phyloP scores from a whole-genome alignment of 2,329 filamentous ascomycete genomes.

The Aspergillus clavatus region DNA sequence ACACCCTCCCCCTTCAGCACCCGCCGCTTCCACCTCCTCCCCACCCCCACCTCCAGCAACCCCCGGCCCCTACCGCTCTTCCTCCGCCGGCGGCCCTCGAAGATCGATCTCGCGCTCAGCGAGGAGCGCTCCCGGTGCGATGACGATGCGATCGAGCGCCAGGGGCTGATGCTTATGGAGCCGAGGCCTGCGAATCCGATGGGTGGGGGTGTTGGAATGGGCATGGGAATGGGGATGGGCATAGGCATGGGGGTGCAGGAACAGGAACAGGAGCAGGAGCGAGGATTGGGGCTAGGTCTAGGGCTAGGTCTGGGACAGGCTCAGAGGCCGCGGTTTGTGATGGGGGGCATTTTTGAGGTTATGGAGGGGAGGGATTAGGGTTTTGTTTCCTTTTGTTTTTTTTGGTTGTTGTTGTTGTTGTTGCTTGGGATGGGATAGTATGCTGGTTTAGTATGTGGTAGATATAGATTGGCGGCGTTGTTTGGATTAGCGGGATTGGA shows the following conservation, averaged over 20 bases:
- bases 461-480: too few relatives aligned
- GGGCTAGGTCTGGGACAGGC: too few relatives aligned
- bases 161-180: conserved; percentile 42
- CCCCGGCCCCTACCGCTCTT: conserved; percentile 26
- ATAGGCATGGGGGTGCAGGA: neutral
- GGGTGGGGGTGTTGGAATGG: conserved; percentile 22
- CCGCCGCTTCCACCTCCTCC: conserved; percentile 20
- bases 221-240: conserved; percentile 11
- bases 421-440: neutral
- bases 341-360: conserved; percentile 46
- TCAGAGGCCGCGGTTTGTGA: conserved; percentile 39
- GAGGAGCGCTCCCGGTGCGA: conserved; percentile 40
- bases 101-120: conserved; percentile 41
- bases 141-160: conserved; percentile 35
- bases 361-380: conserved; percentile 41
- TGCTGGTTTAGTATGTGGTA: too few relatives aligned
- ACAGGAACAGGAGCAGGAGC: neutral
- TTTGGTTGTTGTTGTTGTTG: neutral
- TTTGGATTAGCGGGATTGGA: too few relatives aligned
- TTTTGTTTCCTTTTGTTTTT: conserved; percentile 9
- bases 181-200: conserved; percentile 40
- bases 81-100: conserved; percentile 40
- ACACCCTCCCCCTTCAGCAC: conserved; percentile 16
- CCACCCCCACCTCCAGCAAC: conserved; percentile 10
- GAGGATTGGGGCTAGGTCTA: conserved; percentile 7